Conservation (phyloP, 2,329 filamentous ascomycete genomes). For the Neophaeococcomyces mojaviensis region DNA sequence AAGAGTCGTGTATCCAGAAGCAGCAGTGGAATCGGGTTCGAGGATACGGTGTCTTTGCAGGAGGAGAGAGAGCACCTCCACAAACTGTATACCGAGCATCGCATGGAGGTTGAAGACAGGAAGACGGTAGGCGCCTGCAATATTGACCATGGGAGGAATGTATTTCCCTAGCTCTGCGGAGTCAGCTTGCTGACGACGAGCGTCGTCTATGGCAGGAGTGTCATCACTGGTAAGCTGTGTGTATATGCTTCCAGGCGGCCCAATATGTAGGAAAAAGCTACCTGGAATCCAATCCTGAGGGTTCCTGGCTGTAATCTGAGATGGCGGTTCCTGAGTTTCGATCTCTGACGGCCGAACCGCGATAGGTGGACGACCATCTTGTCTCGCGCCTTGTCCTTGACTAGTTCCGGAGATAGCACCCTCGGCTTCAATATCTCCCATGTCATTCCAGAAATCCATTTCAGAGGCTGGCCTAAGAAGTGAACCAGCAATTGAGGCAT, state of each 20-base stretch:
- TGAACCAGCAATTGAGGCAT: background rate
- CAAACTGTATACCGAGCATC: constrained; percentile 9
- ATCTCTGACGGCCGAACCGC: constrained; percentile 3
- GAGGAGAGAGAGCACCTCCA: background rate
- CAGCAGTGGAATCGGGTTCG: background rate
- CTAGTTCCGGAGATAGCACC: constrained; percentile 1
- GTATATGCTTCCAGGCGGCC: background rate
- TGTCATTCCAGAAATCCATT: constrained; percentile 5
- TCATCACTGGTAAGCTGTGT: background rate
- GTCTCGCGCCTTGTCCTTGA: background rate
- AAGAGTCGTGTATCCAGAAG: background rate
- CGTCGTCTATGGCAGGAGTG: background rate
- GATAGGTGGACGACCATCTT: background rate
- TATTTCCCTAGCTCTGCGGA: background rate
- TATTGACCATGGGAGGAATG: constrained; percentile 17
- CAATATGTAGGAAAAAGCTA: constrained; percentile 2
- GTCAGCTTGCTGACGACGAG: background rate
- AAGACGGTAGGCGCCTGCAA: constrained; percentile 12
- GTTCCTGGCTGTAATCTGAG: too few relatives aligned
- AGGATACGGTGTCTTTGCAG: background rate
- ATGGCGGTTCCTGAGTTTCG: background rate
- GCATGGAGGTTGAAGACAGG: constrained; percentile 17
- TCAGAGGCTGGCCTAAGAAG: background rate
- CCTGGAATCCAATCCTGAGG: background rate
- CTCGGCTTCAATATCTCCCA: constrained; percentile 6